phyloP scores from a whole-genome alignment of 441 rosid species.

The Corymbia citriodora region DNA sequence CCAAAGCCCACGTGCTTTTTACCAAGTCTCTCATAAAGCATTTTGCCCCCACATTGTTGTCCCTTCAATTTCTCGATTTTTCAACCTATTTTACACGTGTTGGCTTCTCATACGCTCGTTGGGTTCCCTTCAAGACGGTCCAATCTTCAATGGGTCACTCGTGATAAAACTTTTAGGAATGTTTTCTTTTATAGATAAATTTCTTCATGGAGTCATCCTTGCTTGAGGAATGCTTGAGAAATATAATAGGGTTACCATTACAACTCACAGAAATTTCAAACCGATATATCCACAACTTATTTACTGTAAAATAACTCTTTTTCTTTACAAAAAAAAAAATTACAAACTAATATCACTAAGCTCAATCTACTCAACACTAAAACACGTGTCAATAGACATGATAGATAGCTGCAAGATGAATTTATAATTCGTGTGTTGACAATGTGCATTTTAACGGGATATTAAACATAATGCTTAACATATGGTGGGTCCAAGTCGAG shows the following conservation, averaged over 20 bases:
- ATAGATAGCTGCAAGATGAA: too few relatives aligned
- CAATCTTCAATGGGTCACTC: neutral
- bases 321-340: neutral
- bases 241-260: neutral
- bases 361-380: neutral
- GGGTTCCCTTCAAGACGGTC: neutral
- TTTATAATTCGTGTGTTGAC: neutral
- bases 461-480: neutral
- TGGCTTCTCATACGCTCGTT: neutral
- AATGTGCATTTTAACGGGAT: neutral
- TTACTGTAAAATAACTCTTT: neutral
- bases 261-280: neutral
- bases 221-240: neutral
- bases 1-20: neutral
- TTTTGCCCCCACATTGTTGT: neutral
- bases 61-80: neutral
- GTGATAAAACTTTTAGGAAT: neutral
- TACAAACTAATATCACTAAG: fast-evolving
- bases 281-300: neutral
- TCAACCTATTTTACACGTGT: neutral
- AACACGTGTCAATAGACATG: neutral
- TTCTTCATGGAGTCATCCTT: neutral
- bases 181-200: neutral
- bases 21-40: neutral
- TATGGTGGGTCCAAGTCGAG: fast-evolving